Evolutionary conservation across 148 eudicot genomes (phyloP).

Genomic region (Fallopia convolvulus): DNA sequence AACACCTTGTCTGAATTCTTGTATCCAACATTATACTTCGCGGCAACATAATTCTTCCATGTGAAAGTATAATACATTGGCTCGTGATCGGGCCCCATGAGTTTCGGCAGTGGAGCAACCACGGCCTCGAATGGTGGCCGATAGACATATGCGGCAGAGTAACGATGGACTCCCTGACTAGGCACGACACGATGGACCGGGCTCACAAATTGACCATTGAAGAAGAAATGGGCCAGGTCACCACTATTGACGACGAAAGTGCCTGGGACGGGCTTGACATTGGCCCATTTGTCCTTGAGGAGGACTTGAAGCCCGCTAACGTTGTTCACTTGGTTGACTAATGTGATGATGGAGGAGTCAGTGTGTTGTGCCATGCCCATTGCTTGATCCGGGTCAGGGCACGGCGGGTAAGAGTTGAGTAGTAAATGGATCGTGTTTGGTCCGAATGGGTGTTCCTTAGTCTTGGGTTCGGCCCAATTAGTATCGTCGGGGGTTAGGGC

Average conservation of each 20-base stretch:
- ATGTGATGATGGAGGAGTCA: conserved; percentile 22
- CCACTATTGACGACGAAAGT: conserved; percentile 23
- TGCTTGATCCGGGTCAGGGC: conserved; percentile 27
- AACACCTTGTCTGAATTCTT: too few relatives aligned
- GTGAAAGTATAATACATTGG: conserved; percentile 11
- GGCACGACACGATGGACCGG: conserved; percentile 22
- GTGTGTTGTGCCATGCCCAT: conserved; percentile 35
- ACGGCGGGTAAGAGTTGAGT: conserved; percentile 29
- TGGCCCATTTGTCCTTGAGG: conserved; percentile 15
- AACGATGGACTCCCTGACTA: conserved; percentile 14
- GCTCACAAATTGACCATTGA: conserved; percentile 19
- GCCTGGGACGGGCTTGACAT: conserved; percentile 18
- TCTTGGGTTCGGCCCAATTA: conserved; percentile 18
- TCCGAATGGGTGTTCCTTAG: not conserved
- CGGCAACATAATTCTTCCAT: conserved; percentile 21
- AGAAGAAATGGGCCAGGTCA: conserved; percentile 27
- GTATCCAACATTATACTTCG: too few relatives aligned
- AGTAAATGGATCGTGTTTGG: conserved; percentile 12
- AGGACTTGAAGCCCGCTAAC: conserved; percentile 21
- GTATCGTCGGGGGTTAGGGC: conserved; percentile 13
- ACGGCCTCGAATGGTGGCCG: conserved; percentile 16
- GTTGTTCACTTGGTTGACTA: conserved; percentile 22
- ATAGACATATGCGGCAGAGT: conserved; percentile 21
- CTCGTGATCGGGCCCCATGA: not conserved
- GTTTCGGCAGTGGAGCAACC: conserved; percentile 15